Base-by-base conservation (phyloP, 2,329 filamentous ascomycete genomes). In the Chaetomiaceae sp. region DNA sequence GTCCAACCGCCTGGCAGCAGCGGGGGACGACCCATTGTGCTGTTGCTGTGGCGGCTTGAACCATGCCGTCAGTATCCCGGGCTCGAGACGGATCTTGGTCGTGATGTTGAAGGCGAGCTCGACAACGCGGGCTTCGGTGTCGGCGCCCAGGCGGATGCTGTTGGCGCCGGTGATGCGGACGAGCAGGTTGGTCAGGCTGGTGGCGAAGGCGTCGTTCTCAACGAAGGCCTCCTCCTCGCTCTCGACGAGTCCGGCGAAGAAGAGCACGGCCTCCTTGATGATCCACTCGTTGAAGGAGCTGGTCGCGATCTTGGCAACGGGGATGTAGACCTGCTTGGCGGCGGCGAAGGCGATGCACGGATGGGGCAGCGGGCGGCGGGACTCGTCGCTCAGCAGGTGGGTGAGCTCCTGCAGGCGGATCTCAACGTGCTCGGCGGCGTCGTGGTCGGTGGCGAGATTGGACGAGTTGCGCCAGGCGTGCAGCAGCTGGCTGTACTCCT, bases 151-250 rank as follows among this genome's bases (percentile, higher is more conserved):
- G n/a, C 81, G 76, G 51, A 87, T 80, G 60, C 79, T 83, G 56
- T 86, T 86, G 49, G 80, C 76, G 35, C 84, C 83, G 2, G 86
- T 83, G 29, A 91, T 88, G 54, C 84, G 81, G 50, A 88, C 79
- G 41, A 96, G 76, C 49, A 98, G 78, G 57, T 88, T 88, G 61
- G 95, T 93, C 60, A 98, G 67, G 59, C 88, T 91, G 48, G 83
- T 79, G 2, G 93, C 88, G 63, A 98, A 98, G 45, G 80, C 76
- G 26, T 84, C 79, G 60, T 86, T 94, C 61, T 94, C 87, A 38
- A 96, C 80, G 60, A 97, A 94, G 29, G 89, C 88, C 62, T 96
- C 93, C 68, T 96, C 90, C 65, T 97, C 93, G 64, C 89, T 93
- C 67, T 98, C 93, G 59, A 97, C 87, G 53, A 98, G 76, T 14